Percentiles rank a stretch among this genome's conserved stretches.
Conservation (phyloP, 2,329 filamentous ascomycete genomes). For the Ilyonectria robusta region DNA sequence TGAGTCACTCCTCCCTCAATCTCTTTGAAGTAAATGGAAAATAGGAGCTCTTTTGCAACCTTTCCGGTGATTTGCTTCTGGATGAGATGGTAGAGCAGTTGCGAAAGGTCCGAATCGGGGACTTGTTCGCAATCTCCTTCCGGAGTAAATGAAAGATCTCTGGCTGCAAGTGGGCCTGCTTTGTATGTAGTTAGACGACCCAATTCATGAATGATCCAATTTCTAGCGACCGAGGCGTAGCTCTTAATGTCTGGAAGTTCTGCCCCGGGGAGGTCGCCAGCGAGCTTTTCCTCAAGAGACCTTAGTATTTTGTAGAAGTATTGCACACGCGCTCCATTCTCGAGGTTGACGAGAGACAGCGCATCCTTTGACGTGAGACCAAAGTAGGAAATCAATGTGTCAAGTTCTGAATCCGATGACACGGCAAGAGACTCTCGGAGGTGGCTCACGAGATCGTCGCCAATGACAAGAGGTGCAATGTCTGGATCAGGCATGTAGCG, state of each 20-base stretch:
- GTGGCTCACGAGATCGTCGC: conserved; percentile 75
- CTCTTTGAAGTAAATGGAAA: conserved; percentile 65
- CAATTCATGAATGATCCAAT: conserved; percentile 83
- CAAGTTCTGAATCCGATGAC: conserved; percentile 79
- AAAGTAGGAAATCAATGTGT: conserved; percentile 73
- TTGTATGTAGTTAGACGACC: conserved; percentile 75
- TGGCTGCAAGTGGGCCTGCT: conserved; percentile 50
- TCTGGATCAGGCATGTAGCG: conserved; percentile 99
- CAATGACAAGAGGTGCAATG: conserved; percentile 83
- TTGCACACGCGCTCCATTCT: conserved; percentile 84
- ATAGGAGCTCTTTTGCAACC: conserved; percentile 71
- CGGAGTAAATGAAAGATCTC: conserved; percentile 57
- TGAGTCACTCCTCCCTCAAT: conserved; percentile 59
- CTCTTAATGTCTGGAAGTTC: conserved; percentile 49
- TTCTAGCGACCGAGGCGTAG: conserved; percentile 66
- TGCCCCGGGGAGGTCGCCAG: conserved; percentile 34
- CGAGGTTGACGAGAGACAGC: conserved; percentile 80
- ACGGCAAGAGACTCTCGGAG: conserved; percentile 76
- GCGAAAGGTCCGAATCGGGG: conserved; percentile 62
- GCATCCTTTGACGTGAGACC: conserved; percentile 86
- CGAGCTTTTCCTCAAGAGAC: conserved; percentile 55
- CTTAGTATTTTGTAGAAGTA: conserved; percentile 82
- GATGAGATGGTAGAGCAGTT: conserved; percentile 65
- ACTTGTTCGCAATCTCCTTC: conserved; percentile 64
- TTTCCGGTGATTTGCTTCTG: conserved; percentile 66